Percentiles rank a stretch among this genome's conserved stretches.
Conservation (phyloP, 2,329 filamentous ascomycete species). For the Pseudocercospora cruenta region DNA sequence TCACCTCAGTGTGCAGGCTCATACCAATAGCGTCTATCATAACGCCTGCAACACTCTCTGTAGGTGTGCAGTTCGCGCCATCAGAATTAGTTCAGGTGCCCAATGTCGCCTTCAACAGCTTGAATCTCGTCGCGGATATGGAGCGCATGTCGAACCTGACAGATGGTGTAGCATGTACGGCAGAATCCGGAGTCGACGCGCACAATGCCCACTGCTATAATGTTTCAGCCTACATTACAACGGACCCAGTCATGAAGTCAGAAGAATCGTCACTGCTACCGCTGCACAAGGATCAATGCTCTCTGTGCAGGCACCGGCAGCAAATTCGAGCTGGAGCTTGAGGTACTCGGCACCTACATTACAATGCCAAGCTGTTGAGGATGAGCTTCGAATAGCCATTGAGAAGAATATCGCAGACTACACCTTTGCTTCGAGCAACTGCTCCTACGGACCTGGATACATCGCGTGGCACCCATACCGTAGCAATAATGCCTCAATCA, state of each 20-base stretch:
- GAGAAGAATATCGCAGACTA: too few relatives aligned
- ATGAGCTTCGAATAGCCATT: too few relatives aligned
- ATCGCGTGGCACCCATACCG: too few relatives aligned
- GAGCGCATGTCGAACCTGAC: conserved; percentile 3
- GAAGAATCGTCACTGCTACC: background rate
- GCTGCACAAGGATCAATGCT: background rate
- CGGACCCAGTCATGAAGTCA: background rate
- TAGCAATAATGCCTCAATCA: too few relatives aligned
- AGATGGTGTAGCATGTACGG: background rate
- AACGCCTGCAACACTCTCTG: conserved; percentile 6
- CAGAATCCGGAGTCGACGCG: background rate
- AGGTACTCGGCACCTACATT: background rate
- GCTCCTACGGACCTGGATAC: too few relatives aligned
- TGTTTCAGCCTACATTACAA: background rate
- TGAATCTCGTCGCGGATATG: conserved; percentile 5
- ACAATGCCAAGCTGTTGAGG: background rate
- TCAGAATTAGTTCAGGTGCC: background rate
- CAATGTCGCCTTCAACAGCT: background rate
- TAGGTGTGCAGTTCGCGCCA: background rate
- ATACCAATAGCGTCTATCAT: conserved; percentile 11
- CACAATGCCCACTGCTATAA: background rate
- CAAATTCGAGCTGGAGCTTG: background rate
- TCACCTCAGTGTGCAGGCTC: background rate
- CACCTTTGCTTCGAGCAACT: too few relatives aligned
- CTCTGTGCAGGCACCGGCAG: background rate